These are phyloP conservation scores for Fusarium incarnatum DNA, from an alignment of 2,329 filamentous ascomycete species.

Conservation along the genomic window DNA sequence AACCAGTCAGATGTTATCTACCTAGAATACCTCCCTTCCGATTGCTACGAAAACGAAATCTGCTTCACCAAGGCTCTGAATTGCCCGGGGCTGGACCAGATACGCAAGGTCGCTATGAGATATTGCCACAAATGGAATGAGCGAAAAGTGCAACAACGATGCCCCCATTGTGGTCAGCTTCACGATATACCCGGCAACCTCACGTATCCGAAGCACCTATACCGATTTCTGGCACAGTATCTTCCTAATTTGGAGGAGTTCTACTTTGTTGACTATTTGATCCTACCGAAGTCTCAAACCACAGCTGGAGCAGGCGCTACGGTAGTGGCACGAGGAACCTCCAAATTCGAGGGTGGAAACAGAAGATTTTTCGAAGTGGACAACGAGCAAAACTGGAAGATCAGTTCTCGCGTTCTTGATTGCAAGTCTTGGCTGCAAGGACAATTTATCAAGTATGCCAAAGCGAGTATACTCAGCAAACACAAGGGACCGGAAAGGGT, in stretches of 20 bases:
- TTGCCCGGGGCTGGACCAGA: constrained; percentile 48
- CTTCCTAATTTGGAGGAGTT: constrained; percentile 57
- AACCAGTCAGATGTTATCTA: constrained; percentile 49
- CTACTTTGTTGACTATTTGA: constrained; percentile 59
- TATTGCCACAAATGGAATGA: constrained; percentile 58
- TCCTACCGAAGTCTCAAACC: constrained; percentile 47
- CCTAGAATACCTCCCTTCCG: constrained; percentile 51
- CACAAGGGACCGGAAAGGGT: constrained; percentile 53
- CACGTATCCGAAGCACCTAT: constrained; percentile 55
- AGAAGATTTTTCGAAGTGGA: constrained; percentile 52
- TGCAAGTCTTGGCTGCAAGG: constrained; percentile 55
- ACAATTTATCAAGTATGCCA: constrained; percentile 54
- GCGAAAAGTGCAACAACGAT: constrained; percentile 43
- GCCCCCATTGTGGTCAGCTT: constrained; percentile 50
- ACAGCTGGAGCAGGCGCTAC: background rate
- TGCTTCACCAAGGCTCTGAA: constrained; percentile 44
- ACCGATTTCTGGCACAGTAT: constrained; percentile 57
- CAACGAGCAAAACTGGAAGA: constrained; percentile 49
- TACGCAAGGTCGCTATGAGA: constrained; percentile 56
- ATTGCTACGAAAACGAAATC: constrained; percentile 45
- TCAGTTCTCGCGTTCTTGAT: constrained; percentile 52
- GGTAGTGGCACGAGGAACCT: constrained; percentile 5
- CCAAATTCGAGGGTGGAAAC: constrained; percentile 40
- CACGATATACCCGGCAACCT: constrained; percentile 46
- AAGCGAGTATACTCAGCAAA: constrained; percentile 48